phyloP scores from a whole-genome alignment of 306 rosid species.

The Inga laurina region DNA sequence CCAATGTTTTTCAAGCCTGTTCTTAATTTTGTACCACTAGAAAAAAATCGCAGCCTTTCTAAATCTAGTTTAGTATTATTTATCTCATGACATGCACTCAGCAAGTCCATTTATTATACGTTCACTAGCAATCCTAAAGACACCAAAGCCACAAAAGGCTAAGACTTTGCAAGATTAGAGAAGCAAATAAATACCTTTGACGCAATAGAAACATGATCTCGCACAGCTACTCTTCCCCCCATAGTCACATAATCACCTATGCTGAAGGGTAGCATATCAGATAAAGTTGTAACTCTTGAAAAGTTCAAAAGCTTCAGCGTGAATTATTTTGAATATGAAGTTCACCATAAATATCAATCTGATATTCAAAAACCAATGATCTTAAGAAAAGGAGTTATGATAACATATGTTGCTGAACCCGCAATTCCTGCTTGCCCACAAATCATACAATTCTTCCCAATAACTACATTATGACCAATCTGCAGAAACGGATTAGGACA shows the following conservation, averaged over 20 bases:
- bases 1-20: not conserved
- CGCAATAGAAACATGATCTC: conserved; percentile 75
- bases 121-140: conserved; percentile 16
- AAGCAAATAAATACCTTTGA: conserved; percentile 62
- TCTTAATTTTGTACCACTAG: not conserved
- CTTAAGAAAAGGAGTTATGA: not conserved
- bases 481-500: conserved; percentile 49
- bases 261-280: conserved; percentile 46
- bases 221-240: conserved; percentile 95
- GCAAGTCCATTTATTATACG: conserved; percentile 9
- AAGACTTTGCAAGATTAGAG: conserved; percentile 9
- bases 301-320: conserved; percentile 22
- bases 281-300: conserved; percentile 19
- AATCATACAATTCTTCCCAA: conserved; percentile 81
- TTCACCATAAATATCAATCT: conserved; percentile 13
- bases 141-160: conserved; percentile 21
- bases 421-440: conserved; percentile 99
- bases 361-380: not conserved
- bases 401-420: conserved; percentile 82
- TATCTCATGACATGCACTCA: not conserved
- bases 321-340: conserved; percentile 22
- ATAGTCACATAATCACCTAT: conserved; percentile 83
- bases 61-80: conserved; percentile 8
- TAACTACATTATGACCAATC: conserved; percentile 89
- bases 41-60: not conserved